phyloP scores from a whole-genome alignment of 179 eudicot species.

The Beta lomatogona region DNA sequence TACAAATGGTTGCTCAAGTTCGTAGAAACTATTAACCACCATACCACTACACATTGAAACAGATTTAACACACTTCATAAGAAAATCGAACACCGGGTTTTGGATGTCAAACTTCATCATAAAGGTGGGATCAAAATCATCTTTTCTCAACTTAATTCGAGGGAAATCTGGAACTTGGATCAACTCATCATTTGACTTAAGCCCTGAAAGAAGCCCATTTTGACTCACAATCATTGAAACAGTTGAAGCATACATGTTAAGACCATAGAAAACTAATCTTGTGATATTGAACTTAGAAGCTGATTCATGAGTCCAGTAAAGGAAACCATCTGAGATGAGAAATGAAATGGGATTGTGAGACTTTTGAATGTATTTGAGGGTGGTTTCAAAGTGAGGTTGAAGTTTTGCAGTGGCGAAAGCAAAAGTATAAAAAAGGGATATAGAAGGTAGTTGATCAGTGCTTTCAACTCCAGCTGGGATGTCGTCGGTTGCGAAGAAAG shows the following conservation, averaged over 20 bases:
- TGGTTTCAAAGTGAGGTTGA: constrained; percentile 15
- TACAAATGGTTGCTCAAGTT: constrained; percentile 44
- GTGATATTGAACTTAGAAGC: constrained; percentile 46
- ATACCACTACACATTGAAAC: constrained; percentile 40
- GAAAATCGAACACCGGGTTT: constrained; percentile 40
- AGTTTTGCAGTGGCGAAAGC: neutral
- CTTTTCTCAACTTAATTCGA: constrained; percentile 45
- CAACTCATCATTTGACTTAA: constrained; percentile 38
- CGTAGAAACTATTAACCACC: constrained; percentile 51
- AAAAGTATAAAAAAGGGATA: constrained; percentile 5
- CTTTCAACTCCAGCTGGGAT: constrained; percentile 1
- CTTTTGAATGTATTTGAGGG: constrained; percentile 8
- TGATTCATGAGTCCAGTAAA: constrained; percentile 54
- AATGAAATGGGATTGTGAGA: constrained; percentile 4
- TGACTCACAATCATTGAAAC: neutral
- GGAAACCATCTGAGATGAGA: constrained; percentile 62
- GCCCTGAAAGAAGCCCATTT: neutral
- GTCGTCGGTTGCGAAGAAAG: neutral
- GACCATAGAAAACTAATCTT: constrained; percentile 50
- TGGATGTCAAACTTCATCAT: constrained; percentile 24
- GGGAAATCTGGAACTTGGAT: constrained; percentile 40
- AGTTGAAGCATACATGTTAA: constrained; percentile 35
- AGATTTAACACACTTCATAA: constrained; percentile 21
- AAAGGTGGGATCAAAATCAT: constrained; percentile 36
- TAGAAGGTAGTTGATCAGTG: constrained; percentile 28